These are phyloP conservation scores for Suhomyces wounanorum DNA, from an alignment of 1,139 yeast genomes.

Conservation along the genomic window DNA sequence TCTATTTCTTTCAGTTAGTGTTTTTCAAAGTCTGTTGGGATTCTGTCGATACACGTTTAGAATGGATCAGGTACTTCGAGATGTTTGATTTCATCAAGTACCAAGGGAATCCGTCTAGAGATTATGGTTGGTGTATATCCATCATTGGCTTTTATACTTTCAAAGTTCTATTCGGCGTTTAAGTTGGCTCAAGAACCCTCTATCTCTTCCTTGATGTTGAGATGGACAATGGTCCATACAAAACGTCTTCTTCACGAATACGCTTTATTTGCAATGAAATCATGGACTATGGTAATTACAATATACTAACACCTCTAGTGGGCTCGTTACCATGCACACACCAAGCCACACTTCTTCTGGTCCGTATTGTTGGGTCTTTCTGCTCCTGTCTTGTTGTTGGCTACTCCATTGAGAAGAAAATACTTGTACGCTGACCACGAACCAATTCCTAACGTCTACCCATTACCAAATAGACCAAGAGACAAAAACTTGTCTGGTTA, in stretches of 20 bases:
- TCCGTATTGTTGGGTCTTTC: constrained; percentile 67
- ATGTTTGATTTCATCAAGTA: not conserved
- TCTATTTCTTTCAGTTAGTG: too few species aligned
- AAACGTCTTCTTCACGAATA: not conserved
- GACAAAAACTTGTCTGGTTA: constrained; percentile 52
- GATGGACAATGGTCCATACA: not conserved
- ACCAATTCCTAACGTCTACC: constrained; percentile 70
- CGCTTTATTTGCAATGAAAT: not conserved
- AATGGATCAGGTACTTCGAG: not conserved
- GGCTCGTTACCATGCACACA: constrained; percentile 78
- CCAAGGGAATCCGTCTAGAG: not conserved
- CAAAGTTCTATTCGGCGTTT: too few species aligned
- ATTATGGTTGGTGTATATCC: too few species aligned
- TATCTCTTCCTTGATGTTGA: too few species aligned
- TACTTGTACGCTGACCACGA: constrained; percentile 66
- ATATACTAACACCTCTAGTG: constrained; percentile 52
- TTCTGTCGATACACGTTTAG: not conserved
- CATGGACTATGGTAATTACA: not conserved
- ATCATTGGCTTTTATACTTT: too few species aligned
- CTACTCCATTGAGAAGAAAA: constrained; percentile 72
- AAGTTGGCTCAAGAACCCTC: too few species aligned
- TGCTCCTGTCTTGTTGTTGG: constrained; percentile 64
- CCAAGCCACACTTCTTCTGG: constrained; percentile 75
- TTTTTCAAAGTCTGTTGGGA: not conserved
- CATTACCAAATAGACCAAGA: constrained; percentile 62